Evolutionary conservation across 1,284 basidiomycete genomes (phyloP).

Genomic region (Microbotryomycetes sp.): DNA sequence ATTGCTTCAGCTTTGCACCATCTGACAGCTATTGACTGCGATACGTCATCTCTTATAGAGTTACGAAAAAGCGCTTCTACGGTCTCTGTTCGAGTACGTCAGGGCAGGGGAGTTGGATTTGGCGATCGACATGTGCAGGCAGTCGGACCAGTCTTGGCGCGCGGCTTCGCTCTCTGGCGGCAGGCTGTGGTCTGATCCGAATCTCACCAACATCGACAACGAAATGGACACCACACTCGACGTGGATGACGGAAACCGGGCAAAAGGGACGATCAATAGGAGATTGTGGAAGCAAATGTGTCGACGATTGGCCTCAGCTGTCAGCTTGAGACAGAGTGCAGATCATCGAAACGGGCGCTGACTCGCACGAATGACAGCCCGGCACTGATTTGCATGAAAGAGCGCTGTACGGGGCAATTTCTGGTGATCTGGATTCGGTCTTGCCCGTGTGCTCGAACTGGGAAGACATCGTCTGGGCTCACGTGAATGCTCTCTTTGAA

Average conservation of each 20-base stretch:
- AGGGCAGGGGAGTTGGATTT: slow-evolving; percentile 73
- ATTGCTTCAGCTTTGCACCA: neutral
- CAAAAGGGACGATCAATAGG: slow-evolving; percentile 72
- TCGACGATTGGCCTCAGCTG: slow-evolving; percentile 66
- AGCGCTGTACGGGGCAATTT: slow-evolving; percentile 76
- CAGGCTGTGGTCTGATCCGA: slow-evolving; percentile 62
- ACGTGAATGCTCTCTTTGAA: slow-evolving; percentile 76
- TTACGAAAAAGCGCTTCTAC: slow-evolving; percentile 66
- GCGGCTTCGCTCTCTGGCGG: slow-evolving; percentile 77
- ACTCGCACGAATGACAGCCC: slow-evolving; percentile 46
- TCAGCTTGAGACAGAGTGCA: slow-evolving; percentile 41
- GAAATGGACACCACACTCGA: slow-evolving; percentile 41
- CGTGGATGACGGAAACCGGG: slow-evolving; percentile 48
- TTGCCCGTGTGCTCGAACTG: slow-evolving; percentile 72
- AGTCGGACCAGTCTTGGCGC: slow-evolving; percentile 83
- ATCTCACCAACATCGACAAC: slow-evolving; percentile 46
- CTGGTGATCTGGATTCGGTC: slow-evolving; percentile 72
- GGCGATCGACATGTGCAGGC: slow-evolving; percentile 72
- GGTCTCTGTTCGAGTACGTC: slow-evolving; percentile 67
- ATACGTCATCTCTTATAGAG: neutral
- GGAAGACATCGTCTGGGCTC: slow-evolving; percentile 94
- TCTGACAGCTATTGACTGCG: neutral
- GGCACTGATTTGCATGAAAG: slow-evolving; percentile 67
- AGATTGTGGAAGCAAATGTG: slow-evolving; percentile 80
- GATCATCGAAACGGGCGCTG: neutral